A percentile compares a stretch with the other conserved stretches of the same genome.
These are phyloP conservation scores for Kuraishia piskuri DNA, from an alignment of 805 yeast genomes.

Conservation along the genomic window DNA sequence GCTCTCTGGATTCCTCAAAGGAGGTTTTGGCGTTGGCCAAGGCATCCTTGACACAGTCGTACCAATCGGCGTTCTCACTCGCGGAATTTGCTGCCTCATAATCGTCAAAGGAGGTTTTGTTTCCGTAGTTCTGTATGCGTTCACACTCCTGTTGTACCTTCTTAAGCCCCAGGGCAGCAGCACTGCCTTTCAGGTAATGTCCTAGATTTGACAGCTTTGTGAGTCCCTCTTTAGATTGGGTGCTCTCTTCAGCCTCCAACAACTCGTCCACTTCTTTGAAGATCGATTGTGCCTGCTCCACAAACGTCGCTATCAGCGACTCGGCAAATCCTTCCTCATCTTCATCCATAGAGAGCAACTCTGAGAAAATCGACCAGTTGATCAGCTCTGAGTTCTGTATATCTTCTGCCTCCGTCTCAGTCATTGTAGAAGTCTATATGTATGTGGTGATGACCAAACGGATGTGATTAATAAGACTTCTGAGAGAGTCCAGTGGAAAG, in stretches of 20 bases:
- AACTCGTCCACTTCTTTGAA: slow-evolving; percentile 60
- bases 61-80: slow-evolving; percentile 21
- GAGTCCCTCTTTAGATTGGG: slow-evolving; percentile 33
- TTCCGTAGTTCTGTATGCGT: slow-evolving; percentile 85
- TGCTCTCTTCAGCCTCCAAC: slow-evolving; percentile 21
- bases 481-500: not conserved
- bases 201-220: slow-evolving; percentile 67
- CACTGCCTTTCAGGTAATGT: slow-evolving; percentile 91
- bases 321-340: slow-evolving; percentile 88
- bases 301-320: slow-evolving; percentile 71
- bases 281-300: slow-evolving; percentile 81
- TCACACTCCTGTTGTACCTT: slow-evolving; percentile 85
- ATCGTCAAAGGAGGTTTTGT: slow-evolving; percentile 25
- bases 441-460: not conserved
- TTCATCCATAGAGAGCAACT: slow-evolving; percentile 90
- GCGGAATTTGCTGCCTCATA: slow-evolving; percentile 20
- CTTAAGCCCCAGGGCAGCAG: slow-evolving; percentile 85
- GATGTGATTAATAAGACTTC: not conserved
- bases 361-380: slow-evolving; percentile 84
- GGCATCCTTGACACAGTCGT: slow-evolving; percentile 42
- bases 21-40: slow-evolving; percentile 40
- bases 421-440: not conserved
- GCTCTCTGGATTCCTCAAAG: slow-evolving; percentile 38
- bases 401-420: slow-evolving; percentile 1
- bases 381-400: slow-evolving; percentile 52